Evolutionary conservation across 768 basidiomycete genomes (phyloP).

Genomic region (Imleria badia): DNA sequence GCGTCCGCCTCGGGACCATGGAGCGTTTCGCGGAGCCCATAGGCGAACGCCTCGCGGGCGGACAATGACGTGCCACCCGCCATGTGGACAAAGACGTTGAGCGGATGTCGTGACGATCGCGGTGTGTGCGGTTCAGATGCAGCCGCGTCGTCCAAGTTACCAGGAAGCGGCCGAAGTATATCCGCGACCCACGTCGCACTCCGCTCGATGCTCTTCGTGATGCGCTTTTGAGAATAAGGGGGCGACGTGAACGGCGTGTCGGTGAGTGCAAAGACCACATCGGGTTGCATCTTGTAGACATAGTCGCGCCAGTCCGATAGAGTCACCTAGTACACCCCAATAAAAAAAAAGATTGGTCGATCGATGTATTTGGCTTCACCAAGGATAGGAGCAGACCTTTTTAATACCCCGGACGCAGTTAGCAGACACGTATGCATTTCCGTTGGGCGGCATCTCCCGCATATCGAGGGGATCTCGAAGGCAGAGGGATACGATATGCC

Average conservation of each 20-base stretch:
- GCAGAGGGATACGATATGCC: conserved; percentile 58
- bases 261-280: conserved; percentile 67
- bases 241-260: conserved; percentile 67
- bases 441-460: conserved; percentile 72
- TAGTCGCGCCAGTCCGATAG: conserved; percentile 56
- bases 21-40: conserved; percentile 54
- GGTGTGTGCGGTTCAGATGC: not conserved
- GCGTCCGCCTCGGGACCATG: conserved; percentile 54
- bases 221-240: conserved; percentile 74
- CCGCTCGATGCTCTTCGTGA: conserved; percentile 74
- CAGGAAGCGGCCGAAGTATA: conserved; percentile 41
- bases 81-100: conserved; percentile 69
- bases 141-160: not conserved
- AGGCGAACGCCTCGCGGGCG: conserved; percentile 66
- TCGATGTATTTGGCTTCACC: not conserved
- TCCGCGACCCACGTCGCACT: conserved; percentile 62
- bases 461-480: conserved; percentile 65
- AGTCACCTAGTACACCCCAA: conserved; percentile 44
- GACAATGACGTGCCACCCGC: conserved; percentile 54
- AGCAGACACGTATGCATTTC: conserved; percentile 54
- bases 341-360: not conserved
- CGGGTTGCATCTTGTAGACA: conserved; percentile 54
- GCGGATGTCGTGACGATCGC: conserved; percentile 17
- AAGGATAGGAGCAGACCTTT: conserved; percentile 45
- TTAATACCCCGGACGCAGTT: conserved; percentile 67